Base-by-base conservation (phyloP, 2,329 filamentous ascomycete genomes). In the Fusarium sambucinum region DNA sequence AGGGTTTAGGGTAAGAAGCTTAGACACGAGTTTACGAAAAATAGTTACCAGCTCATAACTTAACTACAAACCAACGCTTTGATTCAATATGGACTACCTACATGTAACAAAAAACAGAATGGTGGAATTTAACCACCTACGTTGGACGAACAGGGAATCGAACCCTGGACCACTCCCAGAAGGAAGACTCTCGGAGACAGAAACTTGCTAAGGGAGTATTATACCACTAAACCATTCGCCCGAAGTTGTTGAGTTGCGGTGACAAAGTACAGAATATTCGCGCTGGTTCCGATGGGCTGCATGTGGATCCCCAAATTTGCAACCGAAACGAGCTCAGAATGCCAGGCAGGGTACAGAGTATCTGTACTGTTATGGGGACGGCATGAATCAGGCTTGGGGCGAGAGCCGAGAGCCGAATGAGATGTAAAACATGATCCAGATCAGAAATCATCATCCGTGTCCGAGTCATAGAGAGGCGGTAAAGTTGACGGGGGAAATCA, bases 221-320 rank as follows among this genome's bases (percentile, higher is more conserved):
- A 71, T 41, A 41, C 38, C 38, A 73, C 71, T 71, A 73, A 74
- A 71, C 69, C 68, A 74, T 73, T 74, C 71, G 69, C 71, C 71
- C 69, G 32, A 42, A 48, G 56, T 59, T 66, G 30, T 48, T 62
- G 38, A 41, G 6, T 37, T n/a, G 1, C 2, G 1, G 1, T 16
- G 19, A 30, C 52, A 33, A 50, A 66, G 41, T 53, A 48, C 27
- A 25, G 25, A 5, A 63, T 58, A 70, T 66, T 54, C 17, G 21
- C n/a, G 37, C 35, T 32, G 41, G 42, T 23, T 35, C 21, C 10
- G n/a, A n/a, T 16, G 51, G 9, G 23, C 17, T 23, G 54, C 29
- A 25, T 30, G 38, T 37, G 23, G 40, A 21, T 35, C 32, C 38
- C 25, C 33, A 38, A 27, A 32, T 30, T 55, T 33, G 23, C 25